A percentile compares a stretch with the other conserved stretches of the same genome.
phyloP scores from a whole-genome alignment of 2,329 filamentous ascomycete genomes.

The Huntiella omanensis region DNA sequence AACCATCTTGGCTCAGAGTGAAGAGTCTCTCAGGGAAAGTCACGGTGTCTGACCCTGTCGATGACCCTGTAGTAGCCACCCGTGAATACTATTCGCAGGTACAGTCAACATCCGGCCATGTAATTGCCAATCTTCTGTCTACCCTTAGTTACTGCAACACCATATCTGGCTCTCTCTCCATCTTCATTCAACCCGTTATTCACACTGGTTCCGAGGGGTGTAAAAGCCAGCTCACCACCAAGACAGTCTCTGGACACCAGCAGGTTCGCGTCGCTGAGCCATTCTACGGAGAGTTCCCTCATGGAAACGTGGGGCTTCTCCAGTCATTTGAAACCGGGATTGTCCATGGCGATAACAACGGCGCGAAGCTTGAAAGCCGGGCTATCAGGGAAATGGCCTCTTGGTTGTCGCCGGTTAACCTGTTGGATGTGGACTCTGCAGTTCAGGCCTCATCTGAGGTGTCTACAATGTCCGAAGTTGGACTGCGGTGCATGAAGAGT shows the following conservation, averaged over 20 bases:
- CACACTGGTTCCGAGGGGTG: not conserved
- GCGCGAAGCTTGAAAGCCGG: not conserved
- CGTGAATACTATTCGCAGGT: constrained; percentile 1
- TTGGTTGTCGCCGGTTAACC: not conserved
- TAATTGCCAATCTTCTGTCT: not conserved
- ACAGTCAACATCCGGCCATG: not conserved
- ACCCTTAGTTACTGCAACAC: not conserved
- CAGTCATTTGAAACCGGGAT: not conserved
- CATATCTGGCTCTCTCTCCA: not conserved
- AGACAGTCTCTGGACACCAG: not conserved
- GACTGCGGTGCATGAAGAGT: constrained; percentile 3
- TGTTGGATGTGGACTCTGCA: not conserved
- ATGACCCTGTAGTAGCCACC: not conserved
- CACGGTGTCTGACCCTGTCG: not conserved
- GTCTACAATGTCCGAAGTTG: not conserved
- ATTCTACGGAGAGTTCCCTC: not conserved
- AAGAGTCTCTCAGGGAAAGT: not conserved
- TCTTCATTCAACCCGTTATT: not conserved
- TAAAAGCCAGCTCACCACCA: not conserved
- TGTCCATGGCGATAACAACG: not conserved
- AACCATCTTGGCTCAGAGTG: not conserved
- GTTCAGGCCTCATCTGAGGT: not conserved
- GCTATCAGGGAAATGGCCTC: not conserved
- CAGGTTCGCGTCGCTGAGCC: not conserved
- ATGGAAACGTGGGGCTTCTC: not conserved